These are phyloP conservation scores for Odontarrhena argentea DNA, from an alignment of 345 rosid species.

Conservation along the genomic window DNA sequence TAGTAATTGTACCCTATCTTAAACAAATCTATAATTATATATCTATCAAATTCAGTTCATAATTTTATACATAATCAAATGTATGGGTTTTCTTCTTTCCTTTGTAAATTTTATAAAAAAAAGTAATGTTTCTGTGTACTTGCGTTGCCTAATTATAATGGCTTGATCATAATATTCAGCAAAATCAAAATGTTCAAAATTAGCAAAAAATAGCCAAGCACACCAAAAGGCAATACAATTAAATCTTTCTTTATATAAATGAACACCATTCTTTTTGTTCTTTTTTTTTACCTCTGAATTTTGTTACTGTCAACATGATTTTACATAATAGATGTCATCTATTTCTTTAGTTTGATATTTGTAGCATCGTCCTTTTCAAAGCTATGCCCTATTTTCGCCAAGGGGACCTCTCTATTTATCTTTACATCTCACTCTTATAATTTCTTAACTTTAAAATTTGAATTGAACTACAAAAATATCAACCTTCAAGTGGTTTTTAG, in stretches of 20 bases:
- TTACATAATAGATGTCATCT: conserved; percentile 14
- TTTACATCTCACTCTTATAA: not conserved
- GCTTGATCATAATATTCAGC: conserved; percentile 1
- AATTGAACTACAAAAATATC: conserved; percentile 1
- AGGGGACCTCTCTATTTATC: conserved; percentile 43
- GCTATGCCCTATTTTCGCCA: conserved; percentile 35
- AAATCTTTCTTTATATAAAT: conserved; percentile 12
- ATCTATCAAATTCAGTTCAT: not conserved
- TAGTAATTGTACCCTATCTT: not conserved
- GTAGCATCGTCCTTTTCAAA: conserved; percentile 40
- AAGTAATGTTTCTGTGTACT: not conserved
- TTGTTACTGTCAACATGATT: not conserved
- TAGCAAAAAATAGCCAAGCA: conserved; percentile 32
- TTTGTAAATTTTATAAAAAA: conserved; percentile 1
- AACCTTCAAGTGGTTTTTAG: conserved; percentile 1
- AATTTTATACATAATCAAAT: conserved; percentile 11
- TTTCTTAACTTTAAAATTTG: not conserved
- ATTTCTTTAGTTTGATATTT: not conserved
- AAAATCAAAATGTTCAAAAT: not conserved
- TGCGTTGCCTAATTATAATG: not conserved
- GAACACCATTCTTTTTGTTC: conserved; percentile 22
- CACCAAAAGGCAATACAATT: conserved; percentile 18
- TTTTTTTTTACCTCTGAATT: not conserved
- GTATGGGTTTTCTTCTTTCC: conserved; percentile 10
- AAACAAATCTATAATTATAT: not conserved